Evolutionary conservation across 805 yeast genomes (phyloP).

Genomic region (Ogataea paraovalis): DNA sequence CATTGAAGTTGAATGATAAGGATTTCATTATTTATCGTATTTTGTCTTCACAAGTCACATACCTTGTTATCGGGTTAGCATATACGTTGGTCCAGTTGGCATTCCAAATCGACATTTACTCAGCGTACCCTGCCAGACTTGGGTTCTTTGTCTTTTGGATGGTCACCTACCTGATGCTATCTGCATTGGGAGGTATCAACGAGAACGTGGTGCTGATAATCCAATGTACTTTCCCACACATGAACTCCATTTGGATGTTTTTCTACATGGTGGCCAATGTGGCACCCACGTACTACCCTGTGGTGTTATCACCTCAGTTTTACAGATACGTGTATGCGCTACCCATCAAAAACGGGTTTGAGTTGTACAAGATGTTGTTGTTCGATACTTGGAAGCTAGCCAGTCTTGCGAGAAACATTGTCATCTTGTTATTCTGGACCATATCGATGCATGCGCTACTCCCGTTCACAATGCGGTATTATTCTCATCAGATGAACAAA

Average conservation of each 20-base stretch:
- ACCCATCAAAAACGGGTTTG: conserved; percentile 61
- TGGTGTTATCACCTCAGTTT: conserved; percentile 49
- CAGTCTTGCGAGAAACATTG: conserved; percentile 54
- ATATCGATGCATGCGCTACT: conserved; percentile 41
- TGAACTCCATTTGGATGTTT: conserved; percentile 62
- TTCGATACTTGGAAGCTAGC: conserved; percentile 50
- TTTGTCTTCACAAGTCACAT: conserved; percentile 46
- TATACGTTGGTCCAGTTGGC: conserved; percentile 60
- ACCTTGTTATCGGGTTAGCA: conserved; percentile 48
- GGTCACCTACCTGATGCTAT: conserved; percentile 56
- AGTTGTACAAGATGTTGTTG: conserved; percentile 52
- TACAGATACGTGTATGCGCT: conserved; percentile 63
- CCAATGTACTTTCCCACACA: conserved; percentile 50
- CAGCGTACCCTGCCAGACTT: conserved; percentile 51
- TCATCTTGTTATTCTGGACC: conserved; percentile 56
- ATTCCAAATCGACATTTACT: conserved; percentile 56
- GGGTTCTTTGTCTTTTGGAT: conserved; percentile 74
- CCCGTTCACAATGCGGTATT: conserved; percentile 33
- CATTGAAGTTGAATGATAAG: conserved; percentile 39
- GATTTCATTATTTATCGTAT: conserved; percentile 51
- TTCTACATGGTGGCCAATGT: conserved; percentile 64
- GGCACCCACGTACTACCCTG: conserved; percentile 59
- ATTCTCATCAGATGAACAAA: conserved; percentile 11
- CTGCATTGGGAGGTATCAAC: conserved; percentile 68
- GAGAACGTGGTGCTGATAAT: conserved; percentile 55